These are phyloP conservation scores for Apiospora aurea DNA, from an alignment of 2,329 filamentous ascomycete species.

Conservation along the genomic window DNA sequence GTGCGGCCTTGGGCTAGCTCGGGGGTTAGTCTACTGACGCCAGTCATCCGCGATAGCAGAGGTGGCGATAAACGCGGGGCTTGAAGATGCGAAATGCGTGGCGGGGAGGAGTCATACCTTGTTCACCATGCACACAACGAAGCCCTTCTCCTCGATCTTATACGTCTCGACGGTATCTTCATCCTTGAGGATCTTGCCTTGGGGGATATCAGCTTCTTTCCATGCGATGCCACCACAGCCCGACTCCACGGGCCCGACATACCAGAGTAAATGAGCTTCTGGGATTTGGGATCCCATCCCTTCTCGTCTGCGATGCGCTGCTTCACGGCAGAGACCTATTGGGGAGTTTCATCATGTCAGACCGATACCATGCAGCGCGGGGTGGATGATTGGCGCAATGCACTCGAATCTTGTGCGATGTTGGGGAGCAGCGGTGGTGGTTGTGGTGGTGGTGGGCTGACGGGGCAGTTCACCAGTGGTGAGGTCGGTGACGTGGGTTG, in stretches of 20 bases:
- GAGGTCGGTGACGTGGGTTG: slow-evolving; percentile 35
- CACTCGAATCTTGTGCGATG: slow-evolving; percentile 18
- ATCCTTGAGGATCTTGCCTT: slow-evolving; percentile 98
- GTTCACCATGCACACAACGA: slow-evolving; percentile 97
- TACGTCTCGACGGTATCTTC: slow-evolving; percentile 95
- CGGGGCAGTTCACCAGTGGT: slow-evolving; percentile 24
- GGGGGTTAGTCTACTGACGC: background rate
- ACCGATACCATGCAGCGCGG: background rate
- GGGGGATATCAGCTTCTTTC: background rate
- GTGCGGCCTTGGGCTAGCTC: slow-evolving; percentile 73
- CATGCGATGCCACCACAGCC: slow-evolving; percentile 18
- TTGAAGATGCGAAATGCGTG: background rate
- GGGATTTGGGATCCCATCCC: slow-evolving; percentile 87
- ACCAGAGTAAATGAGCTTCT: slow-evolving; percentile 99
- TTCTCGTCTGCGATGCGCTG: slow-evolving; percentile 91
- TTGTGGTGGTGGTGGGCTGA: slow-evolving; percentile 26
- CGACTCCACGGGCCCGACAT: slow-evolving; percentile 43
- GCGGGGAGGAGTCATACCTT: slow-evolving; percentile 68
- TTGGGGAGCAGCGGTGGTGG: slow-evolving; percentile 9
- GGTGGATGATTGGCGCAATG: background rate
- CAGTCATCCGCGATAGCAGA: background rate
- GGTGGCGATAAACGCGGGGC: slow-evolving; percentile 7
- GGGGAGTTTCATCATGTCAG: slow-evolving; percentile 18
- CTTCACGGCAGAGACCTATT: slow-evolving; percentile 87
- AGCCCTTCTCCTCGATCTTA: slow-evolving; percentile 99